These are phyloP conservation scores for Reticulascus tulasneorum DNA, from an alignment of 2,329 filamentous ascomycete genomes.

Conservation along the genomic window DNA sequence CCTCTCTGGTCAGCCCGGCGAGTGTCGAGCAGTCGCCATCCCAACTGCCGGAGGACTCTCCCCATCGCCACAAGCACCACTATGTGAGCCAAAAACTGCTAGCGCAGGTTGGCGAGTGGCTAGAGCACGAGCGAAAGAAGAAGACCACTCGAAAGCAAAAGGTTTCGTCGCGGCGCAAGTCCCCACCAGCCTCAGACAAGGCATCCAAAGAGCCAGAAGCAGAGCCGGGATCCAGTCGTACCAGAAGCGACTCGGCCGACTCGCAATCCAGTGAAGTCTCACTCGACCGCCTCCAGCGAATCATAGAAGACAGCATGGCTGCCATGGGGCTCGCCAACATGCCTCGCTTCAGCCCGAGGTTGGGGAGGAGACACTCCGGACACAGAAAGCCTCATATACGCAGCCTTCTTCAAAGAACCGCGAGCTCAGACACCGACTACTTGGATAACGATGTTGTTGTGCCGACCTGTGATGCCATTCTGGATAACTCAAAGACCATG, in stretches of 20 bases:
- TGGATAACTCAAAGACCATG: slow-evolving; percentile 89
- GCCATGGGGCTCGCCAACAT: slow-evolving; percentile 45
- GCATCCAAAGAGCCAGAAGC: slow-evolving; percentile 7
- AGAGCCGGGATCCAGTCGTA: slow-evolving; percentile 9
- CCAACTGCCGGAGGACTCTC: slow-evolving; percentile 21
- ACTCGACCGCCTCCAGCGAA: slow-evolving; percentile 75
- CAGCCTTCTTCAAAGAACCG: slow-evolving; percentile 39
- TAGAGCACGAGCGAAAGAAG: slow-evolving; percentile 73
- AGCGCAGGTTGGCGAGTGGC: slow-evolving; percentile 76
- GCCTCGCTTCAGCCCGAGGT: slow-evolving; percentile 38
- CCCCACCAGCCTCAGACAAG: slow-evolving; percentile 17
- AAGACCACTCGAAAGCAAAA: slow-evolving; percentile 52
- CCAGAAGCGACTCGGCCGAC: slow-evolving; percentile 51
- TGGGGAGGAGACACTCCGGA: slow-evolving; percentile 38
- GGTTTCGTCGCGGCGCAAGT: slow-evolving; percentile 36
- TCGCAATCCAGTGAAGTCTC: slow-evolving; percentile 69
- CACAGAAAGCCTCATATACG: slow-evolving; percentile 34
- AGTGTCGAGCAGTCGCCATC: slow-evolving; percentile 28
- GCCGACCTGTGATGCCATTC: slow-evolving; percentile 74
- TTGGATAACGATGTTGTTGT: slow-evolving; percentile 78
- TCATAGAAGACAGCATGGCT: slow-evolving; percentile 65
- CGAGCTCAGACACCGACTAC: slow-evolving; percentile 82
- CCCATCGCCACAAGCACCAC: slow-evolving; percentile 32
- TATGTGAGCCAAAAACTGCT: slow-evolving; percentile 54
- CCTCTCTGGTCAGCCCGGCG: slow-evolving; percentile 37